Base-by-base conservation (phyloP, 2,329 filamentous ascomycete genomes). In the Endoconidiophora laricicola region DNA sequence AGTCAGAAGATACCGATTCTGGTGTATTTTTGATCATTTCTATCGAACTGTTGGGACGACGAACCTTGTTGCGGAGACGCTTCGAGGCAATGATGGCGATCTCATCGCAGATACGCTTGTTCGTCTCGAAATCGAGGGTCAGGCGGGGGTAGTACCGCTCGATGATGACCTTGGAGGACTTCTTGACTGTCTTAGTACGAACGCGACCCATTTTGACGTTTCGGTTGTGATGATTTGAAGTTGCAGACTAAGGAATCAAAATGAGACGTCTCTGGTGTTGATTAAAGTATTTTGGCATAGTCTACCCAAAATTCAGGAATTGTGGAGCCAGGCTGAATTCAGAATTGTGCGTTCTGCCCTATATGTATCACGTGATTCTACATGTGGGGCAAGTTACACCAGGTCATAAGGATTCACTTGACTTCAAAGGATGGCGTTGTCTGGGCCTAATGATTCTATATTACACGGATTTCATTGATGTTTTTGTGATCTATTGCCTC, bases 21-120 rank as follows among this genome's bases (percentile, higher is more conserved):
- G 18, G 24, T 29, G 18, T 45, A 16, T 26, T 36, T 16, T n/a
- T 10, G 7, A 10, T 33, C 26, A 33, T 33, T 2, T 33, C 26
- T 5, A n/a, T 24, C 20, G 33, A 22, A 20, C 41, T 33, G 7
- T 7, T n/a, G 44, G 29, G 5, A 14, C 18, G 20, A 37, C 45
- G 16, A 60, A 93, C 86, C 86, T 98, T 98, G 83, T 98, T 98
- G 75, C 91, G 83, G 65, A 98, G 83, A 68, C 93, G 83, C 86
- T 98, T 98, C 63, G 84, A 93, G 62, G 91, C 86, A 68, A 98
- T 98, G 72, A 98, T 94, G 66, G 91, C 91, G 64, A 98, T 91
- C 76, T 98, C 91, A 87, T 96, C 91, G 77, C 91, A 96, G 66
- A 96, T 93, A 65, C 87, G 79, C 85, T 95, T 95, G 84, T 95